Evolutionary conservation across 2,329 filamentous ascomycete genomes (phyloP).

Genomic region (Colletotrichum sp.): DNA sequence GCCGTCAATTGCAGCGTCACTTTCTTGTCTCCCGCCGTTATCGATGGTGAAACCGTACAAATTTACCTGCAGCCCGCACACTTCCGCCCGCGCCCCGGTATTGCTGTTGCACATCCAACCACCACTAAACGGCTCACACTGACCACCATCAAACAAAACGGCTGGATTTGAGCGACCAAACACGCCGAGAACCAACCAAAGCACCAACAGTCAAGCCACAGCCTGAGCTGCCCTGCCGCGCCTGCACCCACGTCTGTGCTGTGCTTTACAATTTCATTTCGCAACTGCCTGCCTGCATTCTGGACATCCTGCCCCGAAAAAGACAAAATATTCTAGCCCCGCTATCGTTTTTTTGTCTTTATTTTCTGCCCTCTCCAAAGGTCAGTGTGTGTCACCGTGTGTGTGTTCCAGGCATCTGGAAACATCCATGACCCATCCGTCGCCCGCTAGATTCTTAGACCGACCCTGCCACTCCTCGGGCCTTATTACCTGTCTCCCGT

Average conservation of each 20-base stretch:
- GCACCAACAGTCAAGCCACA: neutral
- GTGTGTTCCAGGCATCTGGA: constrained; percentile 6
- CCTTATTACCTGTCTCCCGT: constrained; percentile 9
- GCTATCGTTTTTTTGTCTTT: constrained; percentile 1
- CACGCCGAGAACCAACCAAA: neutral
- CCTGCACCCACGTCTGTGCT: neutral
- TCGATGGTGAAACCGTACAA: constrained; percentile 11
- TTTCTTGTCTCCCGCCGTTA: constrained; percentile 1
- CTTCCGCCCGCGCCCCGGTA: neutral
- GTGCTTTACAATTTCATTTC: neutral
- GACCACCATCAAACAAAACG: neutral
- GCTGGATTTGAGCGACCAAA: neutral
- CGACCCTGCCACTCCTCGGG: constrained; percentile 2
- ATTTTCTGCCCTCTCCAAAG: neutral
- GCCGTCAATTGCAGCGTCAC: neutral
- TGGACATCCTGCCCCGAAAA: neutral
- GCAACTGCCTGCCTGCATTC: neutral
- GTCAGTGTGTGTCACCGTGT: neutral
- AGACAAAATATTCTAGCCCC: constrained; percentile 1
- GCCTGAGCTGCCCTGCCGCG: neutral
- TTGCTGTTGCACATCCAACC: neutral
- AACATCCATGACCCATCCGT: constrained; percentile 20
- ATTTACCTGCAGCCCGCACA: neutral
- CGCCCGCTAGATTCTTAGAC: neutral
- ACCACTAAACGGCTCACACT: neutral